These are phyloP conservation scores for Ceratocystis cacaofunesta DNA, from an alignment of 2,329 filamentous ascomycete genomes.

Conservation along the genomic window DNA sequence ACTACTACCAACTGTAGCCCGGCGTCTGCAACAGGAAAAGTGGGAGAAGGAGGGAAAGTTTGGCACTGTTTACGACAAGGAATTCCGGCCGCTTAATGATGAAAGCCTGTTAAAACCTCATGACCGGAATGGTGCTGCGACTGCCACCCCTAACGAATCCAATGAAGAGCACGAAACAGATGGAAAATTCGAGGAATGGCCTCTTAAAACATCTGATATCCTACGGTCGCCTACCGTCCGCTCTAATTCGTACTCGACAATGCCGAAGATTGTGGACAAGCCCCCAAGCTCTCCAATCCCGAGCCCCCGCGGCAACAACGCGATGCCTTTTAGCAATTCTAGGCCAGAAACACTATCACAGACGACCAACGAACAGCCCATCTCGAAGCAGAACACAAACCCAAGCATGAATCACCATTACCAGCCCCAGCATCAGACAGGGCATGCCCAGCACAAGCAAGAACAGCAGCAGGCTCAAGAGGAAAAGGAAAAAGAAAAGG, in stretches of 20 bases:
- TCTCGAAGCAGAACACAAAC: constrained; percentile 16
- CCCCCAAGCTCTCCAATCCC: constrained; percentile 22
- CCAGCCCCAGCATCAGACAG: background rate
- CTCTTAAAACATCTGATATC: constrained; percentile 33
- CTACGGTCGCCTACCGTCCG: constrained; percentile 29
- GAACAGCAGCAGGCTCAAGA: constrained; percentile 21
- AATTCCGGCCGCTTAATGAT: constrained; percentile 70
- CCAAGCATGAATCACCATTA: background rate
- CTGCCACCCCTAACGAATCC: background rate
- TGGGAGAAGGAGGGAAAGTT: constrained; percentile 88
- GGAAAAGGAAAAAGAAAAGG: constrained; percentile 29
- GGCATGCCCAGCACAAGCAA: constrained; percentile 13
- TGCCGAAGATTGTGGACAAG: constrained; percentile 42
- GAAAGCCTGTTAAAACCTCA: constrained; percentile 37
- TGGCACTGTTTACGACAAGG: constrained; percentile 70
- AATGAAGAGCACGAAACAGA: constrained; percentile 19
- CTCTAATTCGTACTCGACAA: constrained; percentile 42
- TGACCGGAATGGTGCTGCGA: constrained; percentile 20
- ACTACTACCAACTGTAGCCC: constrained; percentile 84
- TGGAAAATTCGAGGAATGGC: constrained; percentile 38
- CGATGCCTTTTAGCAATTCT: constrained; percentile 4
- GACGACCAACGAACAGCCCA: constrained; percentile 17
- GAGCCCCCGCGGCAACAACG: constrained; percentile 22
- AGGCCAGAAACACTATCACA: constrained; percentile 7
- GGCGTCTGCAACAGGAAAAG: constrained; percentile 78